These are phyloP conservation scores for Trichophyton mentagrophytes DNA, from an alignment of 2,329 filamentous ascomycete species.

Conservation along the genomic window DNA sequence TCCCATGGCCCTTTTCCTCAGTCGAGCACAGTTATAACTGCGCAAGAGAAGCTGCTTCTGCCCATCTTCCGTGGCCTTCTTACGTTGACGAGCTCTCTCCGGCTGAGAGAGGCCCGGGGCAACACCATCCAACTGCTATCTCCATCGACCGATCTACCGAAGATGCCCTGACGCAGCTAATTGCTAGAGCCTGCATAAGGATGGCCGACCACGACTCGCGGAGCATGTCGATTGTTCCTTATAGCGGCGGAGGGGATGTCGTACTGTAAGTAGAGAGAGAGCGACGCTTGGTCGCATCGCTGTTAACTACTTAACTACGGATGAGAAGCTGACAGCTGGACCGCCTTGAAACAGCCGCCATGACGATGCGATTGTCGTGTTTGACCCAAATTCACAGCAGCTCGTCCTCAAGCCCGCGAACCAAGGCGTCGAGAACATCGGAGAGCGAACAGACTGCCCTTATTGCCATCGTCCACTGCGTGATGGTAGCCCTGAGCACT, in stretches of 20 bases:
- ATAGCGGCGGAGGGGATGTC: slow-evolving; percentile 32
- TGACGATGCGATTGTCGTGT: slow-evolving; percentile 82
- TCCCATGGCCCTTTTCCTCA: background rate
- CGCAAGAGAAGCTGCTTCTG: background rate
- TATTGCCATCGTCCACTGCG: slow-evolving; percentile 67
- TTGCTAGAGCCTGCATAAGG: background rate
- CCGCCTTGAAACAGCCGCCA: slow-evolving; percentile 53
- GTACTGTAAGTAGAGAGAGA: slow-evolving; percentile 29
- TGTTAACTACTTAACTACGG: no score
- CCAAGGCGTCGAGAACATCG: slow-evolving; percentile 26
- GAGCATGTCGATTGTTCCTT: slow-evolving; percentile 33
- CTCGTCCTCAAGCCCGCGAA: slow-evolving; percentile 63
- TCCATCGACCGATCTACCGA: background rate
- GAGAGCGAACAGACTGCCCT: slow-evolving; percentile 61
- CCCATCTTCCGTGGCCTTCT: background rate
- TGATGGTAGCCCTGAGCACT: slow-evolving; percentile 32
- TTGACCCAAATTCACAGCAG: slow-evolving; percentile 71
- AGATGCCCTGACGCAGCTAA: background rate
- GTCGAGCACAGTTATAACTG: background rate
- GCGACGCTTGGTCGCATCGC: background rate
- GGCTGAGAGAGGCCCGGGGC: background rate
- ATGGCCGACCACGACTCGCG: slow-evolving; percentile 6
- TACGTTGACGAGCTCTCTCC: background rate
- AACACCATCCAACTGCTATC: background rate
- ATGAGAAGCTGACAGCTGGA: background rate